Evolutionary conservation across 2,329 filamentous ascomycete genomes (phyloP).

Genomic region (Madurella fahalii): DNA sequence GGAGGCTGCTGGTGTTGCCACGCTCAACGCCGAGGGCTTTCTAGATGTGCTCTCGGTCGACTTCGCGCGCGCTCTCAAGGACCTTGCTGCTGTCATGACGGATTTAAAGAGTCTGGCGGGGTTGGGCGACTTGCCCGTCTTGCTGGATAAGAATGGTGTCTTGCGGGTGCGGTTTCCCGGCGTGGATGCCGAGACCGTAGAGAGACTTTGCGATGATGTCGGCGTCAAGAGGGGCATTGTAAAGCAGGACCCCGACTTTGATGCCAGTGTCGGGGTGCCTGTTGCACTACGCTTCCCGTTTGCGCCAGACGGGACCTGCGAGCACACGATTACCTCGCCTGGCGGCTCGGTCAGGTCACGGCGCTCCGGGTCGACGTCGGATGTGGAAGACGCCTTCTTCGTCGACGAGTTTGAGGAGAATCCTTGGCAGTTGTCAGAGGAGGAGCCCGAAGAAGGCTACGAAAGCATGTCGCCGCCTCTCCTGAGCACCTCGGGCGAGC

Average conservation of each 20-base stretch:
- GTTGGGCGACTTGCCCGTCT: constrained; percentile 79
- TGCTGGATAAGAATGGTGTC: constrained; percentile 61
- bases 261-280: constrained; percentile 60
- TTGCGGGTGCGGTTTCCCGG: constrained; percentile 86
- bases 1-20: constrained; percentile 46
- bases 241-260: constrained; percentile 71
- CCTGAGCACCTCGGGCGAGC: constrained; percentile 39
- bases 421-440: constrained; percentile 39
- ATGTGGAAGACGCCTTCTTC: constrained; percentile 39
- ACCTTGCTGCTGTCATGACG: constrained; percentile 71
- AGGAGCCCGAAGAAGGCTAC: constrained; percentile 44
- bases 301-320: constrained; percentile 53
- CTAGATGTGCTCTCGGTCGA: constrained; percentile 82
- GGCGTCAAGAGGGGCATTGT: constrained; percentile 78
- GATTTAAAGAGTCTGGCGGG: constrained; percentile 74
- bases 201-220: constrained; percentile 79
- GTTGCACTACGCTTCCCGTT: constrained; percentile 83
- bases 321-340: constrained; percentile 41
- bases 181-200: constrained; percentile 77
- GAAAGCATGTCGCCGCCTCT: constrained; percentile 46
- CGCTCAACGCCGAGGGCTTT: constrained; percentile 77
- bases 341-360: constrained; percentile 45
- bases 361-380: constrained; percentile 30
- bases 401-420: constrained; percentile 41
- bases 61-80: constrained; percentile 81